Conservation (phyloP, 352 stramenopile genomes). For the Globisporangium irregulare region DNA sequence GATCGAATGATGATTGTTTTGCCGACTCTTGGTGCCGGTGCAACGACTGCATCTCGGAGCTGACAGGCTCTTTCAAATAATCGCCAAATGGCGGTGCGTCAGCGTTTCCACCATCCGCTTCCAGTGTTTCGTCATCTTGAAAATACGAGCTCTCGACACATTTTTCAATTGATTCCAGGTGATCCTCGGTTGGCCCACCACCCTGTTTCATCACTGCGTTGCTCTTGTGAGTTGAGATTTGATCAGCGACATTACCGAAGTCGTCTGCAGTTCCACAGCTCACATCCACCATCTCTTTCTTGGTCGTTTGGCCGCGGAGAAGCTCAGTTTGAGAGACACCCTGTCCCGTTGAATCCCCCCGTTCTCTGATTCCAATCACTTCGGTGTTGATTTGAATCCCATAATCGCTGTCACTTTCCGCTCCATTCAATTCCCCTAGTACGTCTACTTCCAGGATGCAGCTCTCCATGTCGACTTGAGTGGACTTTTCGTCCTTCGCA, state of each 20-base stretch:
- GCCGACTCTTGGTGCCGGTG: background rate
- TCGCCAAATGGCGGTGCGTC: background rate
- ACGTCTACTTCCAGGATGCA: background rate
- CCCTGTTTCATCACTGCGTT: background rate
- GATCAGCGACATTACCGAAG: background rate
- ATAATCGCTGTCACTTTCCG: background rate
- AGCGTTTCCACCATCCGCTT: background rate
- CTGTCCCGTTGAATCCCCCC: background rate
- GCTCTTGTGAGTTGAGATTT: too few relatives aligned
- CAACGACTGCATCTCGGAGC: background rate
- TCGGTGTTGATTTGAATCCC: background rate
- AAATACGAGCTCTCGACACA: background rate
- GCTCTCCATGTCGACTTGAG: background rate
- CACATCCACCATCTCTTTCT: background rate
- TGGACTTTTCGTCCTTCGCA: background rate
- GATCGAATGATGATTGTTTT: background rate
- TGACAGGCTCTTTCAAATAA: background rate
- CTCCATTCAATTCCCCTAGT: background rate
- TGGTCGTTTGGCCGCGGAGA: background rate
- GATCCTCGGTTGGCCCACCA: background rate
- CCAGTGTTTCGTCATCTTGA: too few relatives aligned
- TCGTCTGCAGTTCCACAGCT: constrained; percentile 3
- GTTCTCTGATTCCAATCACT: background rate
- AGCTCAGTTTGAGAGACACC: background rate
- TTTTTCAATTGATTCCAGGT: background rate